Base-by-base conservation (phyloP, 495 filamentous ascomycete species). In the Staphylotrichum tortipilum region DNA sequence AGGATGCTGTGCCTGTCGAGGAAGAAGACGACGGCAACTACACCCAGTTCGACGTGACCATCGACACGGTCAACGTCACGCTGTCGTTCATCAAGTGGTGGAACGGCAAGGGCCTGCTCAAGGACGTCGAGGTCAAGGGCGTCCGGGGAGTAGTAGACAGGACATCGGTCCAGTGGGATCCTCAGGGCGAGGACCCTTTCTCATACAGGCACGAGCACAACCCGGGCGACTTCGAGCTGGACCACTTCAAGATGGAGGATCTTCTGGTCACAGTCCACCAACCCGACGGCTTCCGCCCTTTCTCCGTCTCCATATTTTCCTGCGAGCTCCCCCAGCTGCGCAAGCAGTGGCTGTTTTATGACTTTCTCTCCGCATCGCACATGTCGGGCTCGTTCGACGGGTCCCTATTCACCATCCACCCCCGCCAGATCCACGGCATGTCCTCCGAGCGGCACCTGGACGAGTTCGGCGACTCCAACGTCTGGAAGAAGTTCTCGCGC, bases 41-140 rank as follows among this genome's bases (percentile, higher is more conserved):
- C 63, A 96, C 90, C 0, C 92, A 98, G 58, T 98, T 97, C 59
- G 92, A 98, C 58, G 64, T 97, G 12, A 95, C 94, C 0, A 85
- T 98, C 43, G 86, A 94, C 48, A 91, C 87, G 0, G 88, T 98
- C 41, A 94, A 96, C 57, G 94, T 98, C 22, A 96, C 91, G 0
- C 67, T 98, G n/a, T 98, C 92, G 0, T 96, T 98, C 55, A 76
- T 87, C 3, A 95, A 95, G 59, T 98, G 92, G 92, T 88, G 94
- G 74, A 96, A 94, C 58, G 91, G 92, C 19, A 95, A 90, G 68
- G 92, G 92, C 0, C 78, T 94, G 3, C 76, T 98, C 12, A 82
- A 84, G 55, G 85, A 95, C 68, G 92, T 96, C 36, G 89, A 95
- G 60, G 82, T 98, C 11, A 90, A 88, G 59, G 92, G 92, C 12